These are phyloP conservation scores for Rhododendron ferrugineum DNA, from an alignment of 148 eudicot genomes.

Conservation along the genomic window DNA sequence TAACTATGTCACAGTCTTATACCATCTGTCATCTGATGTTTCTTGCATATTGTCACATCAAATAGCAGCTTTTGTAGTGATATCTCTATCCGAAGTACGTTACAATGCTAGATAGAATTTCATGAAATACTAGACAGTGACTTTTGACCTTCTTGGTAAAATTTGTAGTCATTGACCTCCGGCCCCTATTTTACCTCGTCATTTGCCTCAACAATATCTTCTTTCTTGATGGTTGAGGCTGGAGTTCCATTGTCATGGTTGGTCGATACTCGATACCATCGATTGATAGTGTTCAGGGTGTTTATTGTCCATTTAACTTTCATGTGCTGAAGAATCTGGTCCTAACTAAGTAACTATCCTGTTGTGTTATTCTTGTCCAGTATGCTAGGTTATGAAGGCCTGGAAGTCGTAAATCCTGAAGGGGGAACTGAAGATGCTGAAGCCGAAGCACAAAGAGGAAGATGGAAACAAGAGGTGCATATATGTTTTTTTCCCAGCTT, in stretches of 20 bases:
- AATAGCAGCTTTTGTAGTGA: background rate
- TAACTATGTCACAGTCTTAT: background rate
- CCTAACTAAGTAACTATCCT: background rate
- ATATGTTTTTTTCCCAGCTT: background rate
- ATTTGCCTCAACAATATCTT: background rate
- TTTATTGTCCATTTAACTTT: background rate
- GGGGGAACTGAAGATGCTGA: slow-evolving; percentile 92
- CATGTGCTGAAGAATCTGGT: background rate
- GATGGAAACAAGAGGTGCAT: slow-evolving; percentile 89
- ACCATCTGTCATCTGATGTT: background rate
- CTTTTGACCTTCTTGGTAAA: background rate
- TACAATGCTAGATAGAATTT: background rate
- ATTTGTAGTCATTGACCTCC: background rate
- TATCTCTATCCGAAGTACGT: background rate
- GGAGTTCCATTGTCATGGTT: background rate
- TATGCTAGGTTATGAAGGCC: slow-evolving; percentile 72
- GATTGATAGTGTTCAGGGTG: background rate
- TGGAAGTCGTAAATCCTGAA: slow-evolving; percentile 94
- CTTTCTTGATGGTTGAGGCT: background rate
- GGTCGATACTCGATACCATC: background rate
- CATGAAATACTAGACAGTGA: background rate
- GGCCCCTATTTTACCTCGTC: background rate
- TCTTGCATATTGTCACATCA: background rate
- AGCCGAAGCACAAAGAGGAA: slow-evolving; percentile 88
- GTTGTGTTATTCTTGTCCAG: slow-evolving; percentile 19